Base-by-base conservation (phyloP, 2,329 filamentous ascomycete species). In the Fusarium sp. region DNA sequence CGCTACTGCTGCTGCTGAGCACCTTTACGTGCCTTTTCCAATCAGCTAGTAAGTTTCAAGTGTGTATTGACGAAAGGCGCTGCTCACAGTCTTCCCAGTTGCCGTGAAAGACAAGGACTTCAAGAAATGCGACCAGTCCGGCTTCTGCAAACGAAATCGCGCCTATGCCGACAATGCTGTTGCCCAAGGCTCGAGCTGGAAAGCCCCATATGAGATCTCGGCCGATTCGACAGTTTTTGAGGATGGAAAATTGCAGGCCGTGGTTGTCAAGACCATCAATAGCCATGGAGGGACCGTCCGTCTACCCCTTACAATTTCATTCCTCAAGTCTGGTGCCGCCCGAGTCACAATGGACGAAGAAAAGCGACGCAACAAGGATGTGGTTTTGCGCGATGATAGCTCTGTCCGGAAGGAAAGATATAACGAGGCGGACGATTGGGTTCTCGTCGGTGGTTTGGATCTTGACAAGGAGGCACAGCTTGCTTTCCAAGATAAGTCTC, bases 141-240 rank as follows among this genome's bases (percentile, higher is more conserved):
- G 96, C 78, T 99, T 99, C 86, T 99, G 96, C 85, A 96, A 95
- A 81, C 93, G 96, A 74, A 98, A 98, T 84, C 91, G 96, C 81
- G 93, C 90, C 42, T 95, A 93, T 80, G 96, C 96, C 80, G 95
- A 98, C 83, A 86, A 89, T 72, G 94, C 91, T 71, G 83, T 89
- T 50, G 85, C 89, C 45, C 84, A 90, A 62, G 91, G 90, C 68
- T 87, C 89, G 14, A 86, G 87, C 33, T 98, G 94, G 93, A 86
- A 86, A 74, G 91, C 94, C 13, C 95, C 95, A 1, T 99, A 98
- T 84, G 86, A 88, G 72, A 87, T 99, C 72, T 86, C 91, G 45
- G 84, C 92, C 58, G 88, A 92, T 35, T 92, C 94, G 4, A 85
- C 96, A 66, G 88, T 88, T 14, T 92, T 98, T 82, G 91, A 92